A percentile compares a stretch with the other conserved stretches of the same genome.
phyloP scores from a whole-genome alignment of 1,284 basidiomycete genomes.

The Gymnopus androsaceus region DNA sequence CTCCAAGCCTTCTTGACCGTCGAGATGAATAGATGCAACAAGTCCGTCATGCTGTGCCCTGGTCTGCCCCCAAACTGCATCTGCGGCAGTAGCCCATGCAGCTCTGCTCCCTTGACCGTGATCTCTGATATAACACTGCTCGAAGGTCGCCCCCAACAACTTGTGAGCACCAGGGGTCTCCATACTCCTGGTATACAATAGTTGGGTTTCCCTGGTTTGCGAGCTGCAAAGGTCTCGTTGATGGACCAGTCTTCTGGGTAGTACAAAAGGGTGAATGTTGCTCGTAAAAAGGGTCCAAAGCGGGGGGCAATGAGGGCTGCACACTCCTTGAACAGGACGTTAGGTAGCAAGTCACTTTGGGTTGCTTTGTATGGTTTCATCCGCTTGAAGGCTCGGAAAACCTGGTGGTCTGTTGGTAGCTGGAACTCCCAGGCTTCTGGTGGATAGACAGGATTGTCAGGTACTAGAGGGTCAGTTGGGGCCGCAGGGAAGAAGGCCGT shows the following conservation, averaged over 20 bases:
- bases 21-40: conserved; percentile 32
- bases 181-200: conserved; percentile 32
- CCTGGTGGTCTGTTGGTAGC: conserved; percentile 22
- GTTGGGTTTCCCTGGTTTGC: conserved; percentile 31
- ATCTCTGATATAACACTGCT: conserved; percentile 29
- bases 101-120: conserved; percentile 25
- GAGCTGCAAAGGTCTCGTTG: conserved; percentile 25
- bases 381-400: conserved; percentile 16
- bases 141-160: conserved; percentile 27
- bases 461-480: conserved; percentile 7
- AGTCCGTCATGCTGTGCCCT: conserved; percentile 35
- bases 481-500: conserved; percentile 32
- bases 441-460: conserved; percentile 23
- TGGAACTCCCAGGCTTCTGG: conserved; percentile 13
- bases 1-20: conserved; percentile 33
- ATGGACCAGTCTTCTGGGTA: conserved; percentile 22
- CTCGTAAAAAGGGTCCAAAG: conserved; percentile 27
- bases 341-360: conserved; percentile 31
- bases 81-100: conserved; percentile 26
- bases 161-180: conserved; percentile 31
- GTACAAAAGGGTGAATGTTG: conserved; percentile 20
- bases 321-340: conserved; percentile 29
- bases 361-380: conserved; percentile 34
- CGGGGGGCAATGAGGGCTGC: conserved; percentile 20
- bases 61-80: conserved; percentile 37